Percentiles rank a stretch among this genome's conserved stretches.
Evolutionary conservation across 1,139 yeast genomes (phyloP).

Genomic region (Yamadazyma diddensiae): DNA sequence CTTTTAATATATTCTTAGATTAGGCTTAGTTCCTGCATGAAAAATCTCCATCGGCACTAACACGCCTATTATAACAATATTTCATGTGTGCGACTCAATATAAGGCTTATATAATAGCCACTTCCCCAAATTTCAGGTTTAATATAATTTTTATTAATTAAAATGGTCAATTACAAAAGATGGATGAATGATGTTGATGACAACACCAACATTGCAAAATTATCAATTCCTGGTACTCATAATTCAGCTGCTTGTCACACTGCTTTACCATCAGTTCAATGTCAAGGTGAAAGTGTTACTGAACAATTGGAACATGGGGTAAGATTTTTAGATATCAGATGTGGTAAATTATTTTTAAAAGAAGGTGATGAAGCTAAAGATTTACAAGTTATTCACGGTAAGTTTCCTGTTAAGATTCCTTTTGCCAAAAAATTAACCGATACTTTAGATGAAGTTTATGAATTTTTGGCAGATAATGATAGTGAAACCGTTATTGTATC

Average conservation of each 20-base stretch:
- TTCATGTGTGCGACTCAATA: background rate
- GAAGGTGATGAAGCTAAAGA: constrained; percentile 50
- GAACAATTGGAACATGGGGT: constrained; percentile 72
- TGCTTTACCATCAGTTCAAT: constrained; percentile 77
- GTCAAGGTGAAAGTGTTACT: constrained; percentile 62
- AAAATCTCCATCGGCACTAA: no score
- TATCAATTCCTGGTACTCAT: constrained; percentile 79
- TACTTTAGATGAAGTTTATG: constrained; percentile 55
- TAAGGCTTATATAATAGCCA: constrained; percentile 3
- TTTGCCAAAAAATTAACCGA: constrained; percentile 51
- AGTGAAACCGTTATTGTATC: constrained; percentile 68
- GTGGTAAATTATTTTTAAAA: constrained; percentile 55
- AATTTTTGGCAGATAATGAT: constrained; percentile 49
- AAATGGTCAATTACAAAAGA: constrained; percentile 40
- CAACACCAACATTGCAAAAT: constrained; percentile 47
- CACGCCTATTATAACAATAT: no score
- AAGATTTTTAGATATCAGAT: constrained; percentile 68
- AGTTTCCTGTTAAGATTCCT: constrained; percentile 67
- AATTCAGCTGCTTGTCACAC: constrained; percentile 72
- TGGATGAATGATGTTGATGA: constrained; percentile 62
- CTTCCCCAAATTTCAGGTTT: constrained; percentile 3
- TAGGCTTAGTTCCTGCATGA: no score
- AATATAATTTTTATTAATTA: background rate
- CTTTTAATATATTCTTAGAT: no score
- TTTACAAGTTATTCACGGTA: constrained; percentile 71